Evolutionary conservation across 2,329 filamentous ascomycete genomes (phyloP), one percentile per base, ranked within the genome.

Genomic region (Knufia fluminis): DNA sequence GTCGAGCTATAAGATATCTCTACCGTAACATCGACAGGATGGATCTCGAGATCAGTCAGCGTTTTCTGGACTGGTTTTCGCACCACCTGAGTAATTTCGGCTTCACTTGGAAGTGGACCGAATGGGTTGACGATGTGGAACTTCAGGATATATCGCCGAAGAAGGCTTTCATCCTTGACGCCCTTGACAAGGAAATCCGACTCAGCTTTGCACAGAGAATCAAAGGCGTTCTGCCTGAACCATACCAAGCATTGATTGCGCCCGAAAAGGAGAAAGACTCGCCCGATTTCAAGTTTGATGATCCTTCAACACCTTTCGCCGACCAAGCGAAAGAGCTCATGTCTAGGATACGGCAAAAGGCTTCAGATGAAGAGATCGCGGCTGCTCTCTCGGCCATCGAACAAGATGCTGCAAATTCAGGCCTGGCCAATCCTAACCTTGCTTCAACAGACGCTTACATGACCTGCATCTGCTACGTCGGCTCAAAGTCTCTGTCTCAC

Each of bases 61-160:
- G 92, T 22, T 97, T 97, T 69, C 75, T 95, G 63, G 91, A 97
- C 65, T 98, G 92, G 92, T 98, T 98, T 63, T 80, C 91, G 16
- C 92, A 98, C 66, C 92, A 98, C 71, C 71, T 98, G 57, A 96
- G 90, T 70, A 98, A 98, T 71, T 98, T 98, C 64, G 92, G 94
- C 47, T 98, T 97, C 65, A 92, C 92, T 8, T 98, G 92, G 92
- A 97, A 97, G 69, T 98, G 92, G 92, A 83, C 85, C 14, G 92
- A 98, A 70, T 98, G 92, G 92, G 77, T 86, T 42, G 87, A 90
- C 14, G 89, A 97, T 63, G 81, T 95, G 14, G 76, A 80, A 38
- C 76, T 94, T 22, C 78, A 86, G 0, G 74, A 83, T 52, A 71
- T 92, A 28, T 81, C 95, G 64, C 90, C 92, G 1, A 85, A 83